phyloP scores from a whole-genome alignment of 2,329 filamentous ascomycete genomes.

The Didymella arachidicola region DNA sequence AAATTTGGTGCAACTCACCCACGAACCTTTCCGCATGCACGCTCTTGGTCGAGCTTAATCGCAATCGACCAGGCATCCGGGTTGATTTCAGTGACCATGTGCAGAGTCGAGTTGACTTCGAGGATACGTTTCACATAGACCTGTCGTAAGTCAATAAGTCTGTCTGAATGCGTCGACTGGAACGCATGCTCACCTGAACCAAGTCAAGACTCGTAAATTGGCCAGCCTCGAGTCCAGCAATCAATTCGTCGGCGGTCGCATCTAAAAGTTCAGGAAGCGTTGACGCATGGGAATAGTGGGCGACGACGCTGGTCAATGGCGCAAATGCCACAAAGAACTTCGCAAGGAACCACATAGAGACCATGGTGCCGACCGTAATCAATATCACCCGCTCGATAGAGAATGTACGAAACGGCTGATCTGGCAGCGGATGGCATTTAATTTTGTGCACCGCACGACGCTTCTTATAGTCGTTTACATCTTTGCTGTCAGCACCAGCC shows the following conservation, averaged over 20 bases:
- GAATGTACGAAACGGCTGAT: background rate
- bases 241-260: conserved; percentile 61
- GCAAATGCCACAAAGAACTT: conserved; percentile 32
- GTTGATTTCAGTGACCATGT: conserved; percentile 63
- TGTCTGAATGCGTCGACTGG: no score
- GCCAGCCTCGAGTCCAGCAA: conserved; percentile 57
- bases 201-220: conserved; percentile 66
- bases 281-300: conserved; percentile 22
- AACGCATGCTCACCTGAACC: conserved; percentile 48
- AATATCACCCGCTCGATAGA: background rate
- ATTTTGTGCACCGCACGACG: background rate
- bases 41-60: conserved; percentile 57
- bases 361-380: conserved; percentile 27
- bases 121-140: conserved; percentile 61
- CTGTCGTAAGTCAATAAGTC: conserved; percentile 33
- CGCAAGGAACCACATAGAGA: conserved; percentile 28
- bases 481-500: conserved; percentile 11
- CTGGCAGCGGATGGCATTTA: background rate
- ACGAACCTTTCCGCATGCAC: conserved; percentile 56
- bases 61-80: conserved; percentile 63
- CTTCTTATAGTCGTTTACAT: conserved; percentile 24
- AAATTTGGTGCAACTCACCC: conserved; percentile 47
- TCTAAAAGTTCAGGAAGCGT: conserved; percentile 56
- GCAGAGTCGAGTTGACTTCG: conserved; percentile 62
- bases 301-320: conserved; percentile 27